Base-by-base conservation (phyloP, 2,329 filamentous ascomycete species). In the Calycina marina region DNA sequence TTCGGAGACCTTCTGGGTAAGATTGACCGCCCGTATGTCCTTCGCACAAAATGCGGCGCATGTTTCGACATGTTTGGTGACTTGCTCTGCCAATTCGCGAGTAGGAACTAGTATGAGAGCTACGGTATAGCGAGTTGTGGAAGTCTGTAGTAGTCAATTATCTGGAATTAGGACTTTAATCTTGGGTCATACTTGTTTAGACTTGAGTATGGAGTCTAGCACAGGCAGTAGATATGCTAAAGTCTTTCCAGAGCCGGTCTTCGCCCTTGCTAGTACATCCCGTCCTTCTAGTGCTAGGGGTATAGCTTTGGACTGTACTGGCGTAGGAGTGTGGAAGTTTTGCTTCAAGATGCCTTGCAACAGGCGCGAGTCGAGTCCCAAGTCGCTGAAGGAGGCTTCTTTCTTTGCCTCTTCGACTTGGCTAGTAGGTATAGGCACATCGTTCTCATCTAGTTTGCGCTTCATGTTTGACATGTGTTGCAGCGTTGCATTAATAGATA, bases 171-270 rank as follows among this genome's bases (percentile, higher is more conserved):
- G n/a, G 9, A 18, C 5, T 8, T 9, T 8, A 11, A 16, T 27
- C 11, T 30, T 8, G 17, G 6, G 22, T 35, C 59, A 12, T 55
- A 77, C 72, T 46, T 68, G 58, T 58, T 93, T 93, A 43, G 72
- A 72, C 52, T 78, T 81, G 35, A 98, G 60, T 40, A 93, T 81
- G 20, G 72, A 70, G 45, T 93, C 80, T 11, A 98, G 59, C n/a
- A 93, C 68, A 2, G 90, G 90, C 25, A 98, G 66, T 5, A 93
- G 63, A 53, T 96, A 96, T 30, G 90, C 88, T n/a, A 84, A 84
- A 8, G 90, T 98, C 65, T 98, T 98, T 45, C 90, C 90, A 4
- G 86, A 93, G 9, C 90, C 90, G 4, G 90, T 96, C 56, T 88
- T 92, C 22, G 88, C 84, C 51, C 88, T 85, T 34, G 85, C 86